Percentiles rank a stretch among this genome's conserved stretches.
Evolutionary conservation across 306 rosid genomes (phyloP).

Genomic region (Corylus heterophylla): DNA sequence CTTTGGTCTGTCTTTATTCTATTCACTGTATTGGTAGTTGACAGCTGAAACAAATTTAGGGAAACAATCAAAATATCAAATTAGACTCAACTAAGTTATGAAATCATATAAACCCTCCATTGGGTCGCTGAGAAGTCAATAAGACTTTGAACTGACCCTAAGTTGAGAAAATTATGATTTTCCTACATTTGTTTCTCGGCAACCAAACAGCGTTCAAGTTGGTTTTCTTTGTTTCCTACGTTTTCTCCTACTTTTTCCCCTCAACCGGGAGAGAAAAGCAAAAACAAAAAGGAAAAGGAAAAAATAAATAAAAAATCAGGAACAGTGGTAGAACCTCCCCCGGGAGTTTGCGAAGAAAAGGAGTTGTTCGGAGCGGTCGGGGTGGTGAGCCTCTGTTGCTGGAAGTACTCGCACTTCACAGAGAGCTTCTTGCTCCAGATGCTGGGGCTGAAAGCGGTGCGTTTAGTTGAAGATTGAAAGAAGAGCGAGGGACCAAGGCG

Average conservation of each 20-base stretch:
- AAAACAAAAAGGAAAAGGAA: neutral
- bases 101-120: neutral
- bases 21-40: neutral
- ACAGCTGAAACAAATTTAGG: neutral
- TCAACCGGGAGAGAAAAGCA: neutral
- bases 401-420: slow-evolving; percentile 64
- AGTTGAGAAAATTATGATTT: neutral
- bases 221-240: neutral
- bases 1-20: neutral
- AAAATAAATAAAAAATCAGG: neutral
- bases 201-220: slow-evolving; percentile 9
- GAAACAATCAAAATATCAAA: neutral
- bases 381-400: slow-evolving; percentile 37
- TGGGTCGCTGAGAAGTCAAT: slow-evolving; percentile 5
- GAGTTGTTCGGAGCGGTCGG: slow-evolving; percentile 22
- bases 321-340: slow-evolving; percentile 42
- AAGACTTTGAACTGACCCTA: neutral
- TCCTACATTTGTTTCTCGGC: neutral
- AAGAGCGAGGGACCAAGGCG: slow-evolving; percentile 23
- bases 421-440: slow-evolving; percentile 26
- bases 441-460: slow-evolving; percentile 28
- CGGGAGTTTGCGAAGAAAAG: slow-evolving; percentile 22
- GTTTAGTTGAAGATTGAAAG: slow-evolving; percentile 18
- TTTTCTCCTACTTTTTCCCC: neutral
- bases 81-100: neutral